phyloP scores from a whole-genome alignment of 352 stramenopile genomes.

The Globisporangium sylvaticum region DNA sequence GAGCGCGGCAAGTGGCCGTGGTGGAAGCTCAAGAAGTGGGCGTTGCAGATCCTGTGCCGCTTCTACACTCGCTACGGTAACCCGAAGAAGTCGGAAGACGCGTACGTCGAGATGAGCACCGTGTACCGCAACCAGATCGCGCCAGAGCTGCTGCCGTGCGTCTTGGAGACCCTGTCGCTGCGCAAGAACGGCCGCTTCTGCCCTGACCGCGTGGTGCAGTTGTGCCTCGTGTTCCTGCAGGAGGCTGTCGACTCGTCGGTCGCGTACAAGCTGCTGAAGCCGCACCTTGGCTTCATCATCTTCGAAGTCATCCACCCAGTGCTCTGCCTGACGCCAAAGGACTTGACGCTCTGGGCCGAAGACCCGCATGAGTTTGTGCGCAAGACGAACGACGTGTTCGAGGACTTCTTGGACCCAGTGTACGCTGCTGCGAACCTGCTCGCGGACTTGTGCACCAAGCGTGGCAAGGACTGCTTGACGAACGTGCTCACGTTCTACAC shows the following conservation, averaged over 20 bases:
- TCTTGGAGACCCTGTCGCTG: conserved; percentile 91
- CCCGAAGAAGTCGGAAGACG: conserved; percentile 90
- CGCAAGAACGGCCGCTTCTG: conserved; percentile 94
- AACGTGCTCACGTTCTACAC: conserved; percentile 91
- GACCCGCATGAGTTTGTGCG: conserved; percentile 98
- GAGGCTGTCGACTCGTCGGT: conserved; percentile 92
- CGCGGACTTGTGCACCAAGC: conserved; percentile 92
- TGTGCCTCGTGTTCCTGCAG: conserved; percentile 92
- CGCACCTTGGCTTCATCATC: conserved; percentile 95
- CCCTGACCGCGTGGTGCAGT: conserved; percentile 94
- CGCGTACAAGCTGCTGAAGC: conserved; percentile 97
- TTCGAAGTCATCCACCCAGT: conserved; percentile 96
- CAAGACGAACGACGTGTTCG: conserved; percentile 96
- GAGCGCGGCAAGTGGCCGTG: conserved; percentile 93
- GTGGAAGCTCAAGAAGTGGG: conserved; percentile 99
- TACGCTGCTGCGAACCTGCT: conserved; percentile 94
- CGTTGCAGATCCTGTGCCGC: conserved; percentile 94
- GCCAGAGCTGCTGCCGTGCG: conserved; percentile 67
- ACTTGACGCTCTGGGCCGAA: conserved; percentile 94
- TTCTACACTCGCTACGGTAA: conserved; percentile 97
- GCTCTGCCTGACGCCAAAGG: conserved; percentile 92
- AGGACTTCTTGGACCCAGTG: conserved; percentile 95
- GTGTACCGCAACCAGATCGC: conserved; percentile 93
- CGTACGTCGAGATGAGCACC: conserved; percentile 90
- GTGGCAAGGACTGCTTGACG: conserved; percentile 92